Evolutionary conservation across 805 yeast genomes (phyloP).

Genomic region (Teunomyces stri): DNA sequence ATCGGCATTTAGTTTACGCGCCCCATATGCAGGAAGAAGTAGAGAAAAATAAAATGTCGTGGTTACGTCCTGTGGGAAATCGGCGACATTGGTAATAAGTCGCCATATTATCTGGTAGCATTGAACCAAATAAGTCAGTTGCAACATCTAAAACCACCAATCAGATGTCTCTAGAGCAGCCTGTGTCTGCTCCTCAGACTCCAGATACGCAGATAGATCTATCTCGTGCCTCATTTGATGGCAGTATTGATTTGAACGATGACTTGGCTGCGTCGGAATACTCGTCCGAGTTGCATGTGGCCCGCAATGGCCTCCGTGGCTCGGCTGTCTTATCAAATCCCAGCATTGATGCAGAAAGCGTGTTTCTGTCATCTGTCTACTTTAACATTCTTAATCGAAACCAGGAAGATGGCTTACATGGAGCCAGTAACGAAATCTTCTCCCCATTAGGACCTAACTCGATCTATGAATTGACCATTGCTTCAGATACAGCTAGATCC

Average conservation of each 20-base stretch:
- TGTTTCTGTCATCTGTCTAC: constrained; percentile 26
- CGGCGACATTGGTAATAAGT: not conserved
- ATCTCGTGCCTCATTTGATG: constrained; percentile 19
- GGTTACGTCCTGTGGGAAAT: not conserved
- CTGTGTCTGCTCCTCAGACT: not conserved
- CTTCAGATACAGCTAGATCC: constrained; percentile 45
- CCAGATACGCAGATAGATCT: not conserved
- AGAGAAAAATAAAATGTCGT: not conserved
- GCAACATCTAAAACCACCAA: not conserved
- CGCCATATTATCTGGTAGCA: not conserved
- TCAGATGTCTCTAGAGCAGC: constrained; percentile 2
- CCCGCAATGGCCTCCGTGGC: constrained; percentile 5
- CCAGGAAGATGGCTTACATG: constrained; percentile 11
- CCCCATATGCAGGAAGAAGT: not conserved
- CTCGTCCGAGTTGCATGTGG: constrained; percentile 16
- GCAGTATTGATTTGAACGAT: constrained; percentile 29
- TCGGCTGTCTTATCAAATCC: constrained; percentile 19
- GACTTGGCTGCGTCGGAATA: constrained; percentile 31
- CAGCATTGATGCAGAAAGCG: constrained; percentile 32
- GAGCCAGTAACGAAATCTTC: constrained; percentile 20
- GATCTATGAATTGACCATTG: constrained; percentile 71
- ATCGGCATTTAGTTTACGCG: too few species aligned
- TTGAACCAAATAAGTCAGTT: not conserved
- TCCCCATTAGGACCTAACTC: constrained; percentile 73
- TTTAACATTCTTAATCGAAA: constrained; percentile 20